phyloP scores from a whole-genome alignment of 139 green algal genomes.

The Deuterostichococcus epilithicus region DNA sequence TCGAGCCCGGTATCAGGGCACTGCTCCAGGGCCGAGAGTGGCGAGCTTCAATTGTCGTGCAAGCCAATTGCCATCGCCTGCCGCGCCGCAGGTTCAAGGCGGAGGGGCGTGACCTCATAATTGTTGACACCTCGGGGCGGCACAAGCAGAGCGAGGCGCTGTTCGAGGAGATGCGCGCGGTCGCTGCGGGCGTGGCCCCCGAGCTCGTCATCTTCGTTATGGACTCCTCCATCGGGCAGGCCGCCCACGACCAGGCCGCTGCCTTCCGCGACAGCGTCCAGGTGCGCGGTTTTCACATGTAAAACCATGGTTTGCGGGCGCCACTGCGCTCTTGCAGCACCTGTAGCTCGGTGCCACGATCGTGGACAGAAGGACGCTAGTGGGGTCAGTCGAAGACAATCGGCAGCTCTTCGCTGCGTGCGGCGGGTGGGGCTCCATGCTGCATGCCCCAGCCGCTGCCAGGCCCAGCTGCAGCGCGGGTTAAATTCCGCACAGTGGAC shows the following conservation, averaged over 20 bases:
- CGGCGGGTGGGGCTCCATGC: no score
- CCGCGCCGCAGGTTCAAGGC: conserved; percentile 76
- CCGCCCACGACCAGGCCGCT: conserved; percentile 94
- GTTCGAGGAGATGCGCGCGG: conserved; percentile 97
- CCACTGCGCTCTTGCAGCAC: no score
- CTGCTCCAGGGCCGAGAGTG: not conserved
- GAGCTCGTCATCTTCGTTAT: conserved; percentile 97
- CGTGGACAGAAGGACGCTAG: no score
- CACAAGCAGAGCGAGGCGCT: conserved; percentile 97
- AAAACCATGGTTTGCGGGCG: no score
- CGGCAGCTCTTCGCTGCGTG: no score
- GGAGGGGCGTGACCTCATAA: conserved; percentile 89
- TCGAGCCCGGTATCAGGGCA: not conserved
- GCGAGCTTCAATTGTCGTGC: not conserved
- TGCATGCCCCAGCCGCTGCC: no score
- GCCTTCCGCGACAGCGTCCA: conserved; percentile 94
- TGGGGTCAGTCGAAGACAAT: no score
- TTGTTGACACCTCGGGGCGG: conserved; percentile 93
- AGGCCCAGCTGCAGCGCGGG: no score
- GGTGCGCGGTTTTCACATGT: no score
- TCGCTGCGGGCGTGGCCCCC: conserved; percentile 66
- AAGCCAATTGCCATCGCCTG: no score
- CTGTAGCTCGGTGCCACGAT: no score
- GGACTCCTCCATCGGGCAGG: conserved; percentile 96
- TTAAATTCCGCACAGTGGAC: no score